Base-by-base conservation (phyloP, 169 alveolate genomes). In the Neospora caninum region DNA sequence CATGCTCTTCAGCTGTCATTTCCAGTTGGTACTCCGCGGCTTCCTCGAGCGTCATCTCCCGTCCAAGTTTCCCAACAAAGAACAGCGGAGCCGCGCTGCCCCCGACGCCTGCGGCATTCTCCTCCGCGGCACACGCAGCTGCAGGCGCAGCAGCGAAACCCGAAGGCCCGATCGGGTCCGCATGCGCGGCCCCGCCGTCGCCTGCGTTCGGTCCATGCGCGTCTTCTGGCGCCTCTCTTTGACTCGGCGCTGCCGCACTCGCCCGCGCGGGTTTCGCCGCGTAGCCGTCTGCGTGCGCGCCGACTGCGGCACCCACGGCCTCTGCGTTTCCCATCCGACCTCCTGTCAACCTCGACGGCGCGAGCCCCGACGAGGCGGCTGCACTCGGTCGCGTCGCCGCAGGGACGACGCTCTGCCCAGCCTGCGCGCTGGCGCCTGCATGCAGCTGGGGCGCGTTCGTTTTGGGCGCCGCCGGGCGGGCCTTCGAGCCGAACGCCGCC, bases 1-100 rank as follows among this genome's bases (percentile, higher is more conserved):
- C 88, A 69, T 91, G 93, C 2, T 91, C 93, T 45, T 91, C 93
- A 38, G 82, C 82, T 7, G 93, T 64, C 93, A 91, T 91, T 7
- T 91, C 93, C 70, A 70, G 73, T 39, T 91, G 93, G 78, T 70
- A 70, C 20, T 91, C 88, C 36, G 82, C 87, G 0, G 93, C 93
- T 34, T 91, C 93, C 78, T 91, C 93, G 36, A 91, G 88, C 38
- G 93, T 70, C 69, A 91, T 64, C 4, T 91, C 93, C 20, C 93
- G 36, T 18, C 93, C 93, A 36, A 91, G 36, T 31, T 73, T 70
- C 39, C 67, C 42, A 29, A 91, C 82, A 38, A 25, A 91, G n/a
- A 91, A 53, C 31, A 80, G 88, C 41, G 88, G 93, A 34, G 84
- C 82, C 64, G 42, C 83, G 13, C 84, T 36, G 84, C 42, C 84